Evolutionary conservation across 495 filamentous ascomycete genomes (phyloP).

Genomic region (Aspergillus steynii): DNA sequence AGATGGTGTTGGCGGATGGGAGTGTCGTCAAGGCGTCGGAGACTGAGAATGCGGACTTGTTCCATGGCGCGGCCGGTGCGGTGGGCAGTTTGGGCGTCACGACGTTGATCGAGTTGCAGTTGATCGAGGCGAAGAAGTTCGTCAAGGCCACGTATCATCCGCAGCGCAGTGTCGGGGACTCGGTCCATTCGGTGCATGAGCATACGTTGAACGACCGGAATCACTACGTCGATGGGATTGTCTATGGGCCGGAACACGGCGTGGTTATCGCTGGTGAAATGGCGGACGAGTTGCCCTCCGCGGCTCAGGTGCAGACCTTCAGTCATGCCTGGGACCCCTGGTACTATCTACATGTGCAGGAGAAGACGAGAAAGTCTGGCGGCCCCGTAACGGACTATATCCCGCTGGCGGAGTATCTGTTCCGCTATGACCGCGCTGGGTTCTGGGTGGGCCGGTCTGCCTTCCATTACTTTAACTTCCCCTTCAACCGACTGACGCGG

Average conservation of each 20-base stretch:
- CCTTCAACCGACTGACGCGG: slow-evolving; percentile 49
- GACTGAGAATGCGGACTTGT: slow-evolving; percentile 41
- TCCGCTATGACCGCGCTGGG: slow-evolving; percentile 57
- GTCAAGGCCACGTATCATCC: slow-evolving; percentile 46
- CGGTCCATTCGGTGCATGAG: slow-evolving; percentile 1
- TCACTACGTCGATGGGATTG: slow-evolving; percentile 52
- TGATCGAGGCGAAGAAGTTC: slow-evolving; percentile 39
- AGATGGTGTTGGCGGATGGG: slow-evolving; percentile 51
- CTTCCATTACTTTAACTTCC: slow-evolving; percentile 50
- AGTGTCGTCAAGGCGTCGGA: slow-evolving; percentile 35
- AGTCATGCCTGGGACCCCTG: slow-evolving; percentile 48
- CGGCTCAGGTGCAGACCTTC: slow-evolving; percentile 33
- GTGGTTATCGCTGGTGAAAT: slow-evolving; percentile 42
- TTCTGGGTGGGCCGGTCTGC: slow-evolving; percentile 49
- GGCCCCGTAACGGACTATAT: slow-evolving; percentile 35
- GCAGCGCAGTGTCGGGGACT: slow-evolving; percentile 5
- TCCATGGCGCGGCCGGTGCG: slow-evolving; percentile 45
- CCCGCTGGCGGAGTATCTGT: slow-evolving; percentile 54
- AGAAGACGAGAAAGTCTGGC: slow-evolving; percentile 1
- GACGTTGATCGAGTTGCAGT: slow-evolving; percentile 46
- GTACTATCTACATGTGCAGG: slow-evolving; percentile 51
- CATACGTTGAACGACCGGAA: slow-evolving; percentile 22
- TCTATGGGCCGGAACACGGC: slow-evolving; percentile 35
- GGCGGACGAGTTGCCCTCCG: slow-evolving; percentile 20
- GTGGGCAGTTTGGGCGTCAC: slow-evolving; percentile 48